A percentile compares a stretch with the other conserved stretches of the same genome.
phyloP scores from a whole-genome alignment of 169 alveolate genomes.

The Plasmodium inui region DNA sequence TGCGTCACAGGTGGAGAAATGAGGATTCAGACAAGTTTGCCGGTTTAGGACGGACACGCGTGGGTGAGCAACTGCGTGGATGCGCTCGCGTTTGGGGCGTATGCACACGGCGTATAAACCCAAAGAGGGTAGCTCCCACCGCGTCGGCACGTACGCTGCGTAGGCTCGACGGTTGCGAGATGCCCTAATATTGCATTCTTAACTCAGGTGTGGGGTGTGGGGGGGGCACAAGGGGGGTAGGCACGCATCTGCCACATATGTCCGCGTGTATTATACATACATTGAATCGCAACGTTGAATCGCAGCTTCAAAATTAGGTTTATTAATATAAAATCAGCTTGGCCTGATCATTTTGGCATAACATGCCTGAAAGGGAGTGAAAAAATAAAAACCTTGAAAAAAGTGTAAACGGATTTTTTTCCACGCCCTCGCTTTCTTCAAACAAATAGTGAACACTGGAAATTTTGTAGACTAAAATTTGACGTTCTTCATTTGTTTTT shows the following conservation, averaged over 20 bases:
- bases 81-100: background rate
- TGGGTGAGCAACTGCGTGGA: background rate
- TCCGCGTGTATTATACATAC: background rate
- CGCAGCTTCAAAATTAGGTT: background rate
- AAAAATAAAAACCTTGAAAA: background rate
- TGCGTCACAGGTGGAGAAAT: background rate
- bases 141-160: background rate
- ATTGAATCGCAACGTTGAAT: background rate
- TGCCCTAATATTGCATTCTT: background rate
- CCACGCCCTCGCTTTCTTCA: background rate
- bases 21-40: background rate
- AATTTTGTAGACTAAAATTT: background rate
- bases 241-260: background rate
- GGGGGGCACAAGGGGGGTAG: background rate
- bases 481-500: background rate
- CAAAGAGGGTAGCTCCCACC: background rate
- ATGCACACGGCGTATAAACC: background rate
- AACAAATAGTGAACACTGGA: background rate
- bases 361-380: background rate
- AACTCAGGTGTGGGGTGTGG: background rate
- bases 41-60: background rate
- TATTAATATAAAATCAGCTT: background rate
- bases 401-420: background rate
- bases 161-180: background rate
- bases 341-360: background rate